These are phyloP conservation scores for Capillidium rhysosporum DNA, from an alignment of 371 early-diverging fungal genomes.

Conservation along the genomic window DNA sequence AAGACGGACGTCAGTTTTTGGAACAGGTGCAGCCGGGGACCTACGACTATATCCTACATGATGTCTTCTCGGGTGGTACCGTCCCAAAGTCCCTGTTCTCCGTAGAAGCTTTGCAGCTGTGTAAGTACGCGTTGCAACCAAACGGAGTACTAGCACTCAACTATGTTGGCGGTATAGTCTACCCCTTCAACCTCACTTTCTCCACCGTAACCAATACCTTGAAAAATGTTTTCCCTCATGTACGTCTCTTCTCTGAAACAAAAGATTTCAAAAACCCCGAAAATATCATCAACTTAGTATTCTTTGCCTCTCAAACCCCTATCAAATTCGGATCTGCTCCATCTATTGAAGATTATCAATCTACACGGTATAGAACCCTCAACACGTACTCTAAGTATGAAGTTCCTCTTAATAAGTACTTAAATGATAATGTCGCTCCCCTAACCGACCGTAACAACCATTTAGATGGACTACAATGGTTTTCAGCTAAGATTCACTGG, in stretches of 20 bases:
- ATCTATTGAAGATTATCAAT: constrained; percentile 13
- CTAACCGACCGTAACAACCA: constrained; percentile 25
- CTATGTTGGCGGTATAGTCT: constrained; percentile 28
- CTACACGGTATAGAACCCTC: constrained; percentile 12
- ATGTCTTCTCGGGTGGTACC: constrained; percentile 69
- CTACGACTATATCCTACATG: constrained; percentile 67
- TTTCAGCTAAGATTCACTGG: constrained; percentile 38
- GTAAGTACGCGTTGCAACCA: constrained; percentile 35
- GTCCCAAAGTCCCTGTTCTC: constrained; percentile 45
- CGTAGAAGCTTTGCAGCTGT: constrained; percentile 29
- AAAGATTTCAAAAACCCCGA: neutral
- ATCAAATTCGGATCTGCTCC: constrained; percentile 18
- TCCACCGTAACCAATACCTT: constrained; percentile 25
- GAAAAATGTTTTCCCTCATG: constrained; percentile 24
- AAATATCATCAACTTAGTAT: constrained; percentile 18
- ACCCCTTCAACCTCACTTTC: constrained; percentile 19
- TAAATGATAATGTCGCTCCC: constrained; percentile 13
- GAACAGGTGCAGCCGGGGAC: constrained; percentile 3
- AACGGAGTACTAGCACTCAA: constrained; percentile 62
- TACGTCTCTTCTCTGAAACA: constrained; percentile 30
- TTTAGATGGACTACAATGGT: constrained; percentile 21
- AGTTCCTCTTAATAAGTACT: constrained; percentile 11
- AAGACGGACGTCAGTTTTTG: constrained; percentile 25
- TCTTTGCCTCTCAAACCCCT: constrained; percentile 37
- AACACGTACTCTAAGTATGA: constrained; percentile 5